A percentile compares a stretch with the other conserved stretches of the same genome.
These are phyloP conservation scores for Colletotrichum shisoi DNA, from an alignment of 2,329 filamentous ascomycete species.

Conservation along the genomic window DNA sequence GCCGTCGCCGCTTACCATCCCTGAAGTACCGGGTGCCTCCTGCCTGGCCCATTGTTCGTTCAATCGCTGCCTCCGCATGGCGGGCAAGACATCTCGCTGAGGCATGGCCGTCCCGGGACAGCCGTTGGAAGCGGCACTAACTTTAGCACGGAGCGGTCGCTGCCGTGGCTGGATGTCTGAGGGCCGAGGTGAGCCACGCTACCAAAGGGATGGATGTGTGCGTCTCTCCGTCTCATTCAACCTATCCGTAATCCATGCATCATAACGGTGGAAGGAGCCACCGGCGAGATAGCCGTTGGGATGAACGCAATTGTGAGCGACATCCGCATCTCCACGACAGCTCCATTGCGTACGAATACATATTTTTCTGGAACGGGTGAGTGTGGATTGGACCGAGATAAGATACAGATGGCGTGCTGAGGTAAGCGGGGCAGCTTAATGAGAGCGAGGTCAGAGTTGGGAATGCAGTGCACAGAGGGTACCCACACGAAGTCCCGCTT, in stretches of 20 bases:
- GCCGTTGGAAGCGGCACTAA: not conserved
- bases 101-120: slow-evolving; percentile 1
- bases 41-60: not conserved
- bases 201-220: not conserved
- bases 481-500: not conserved
- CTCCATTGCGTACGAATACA: slow-evolving; percentile 17
- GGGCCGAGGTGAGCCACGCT: not conserved
- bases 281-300: not conserved
- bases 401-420: slow-evolving; percentile 5
- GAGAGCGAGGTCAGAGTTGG: not conserved
- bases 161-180: slow-evolving; percentile 6
- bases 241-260: no score
- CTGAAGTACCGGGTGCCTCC: not conserved
- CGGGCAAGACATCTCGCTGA: not conserved
- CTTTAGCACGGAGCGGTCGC: not conserved
- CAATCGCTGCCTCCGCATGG: not conserved
- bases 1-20: not conserved
- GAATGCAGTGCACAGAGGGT: not conserved
- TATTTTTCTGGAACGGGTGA: slow-evolving; percentile 19
- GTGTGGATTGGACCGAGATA: not conserved
- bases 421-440: slow-evolving; percentile 8
- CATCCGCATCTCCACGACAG: slow-evolving; percentile 21
- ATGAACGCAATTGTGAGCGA: slow-evolving; percentile 26
- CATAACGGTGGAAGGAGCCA: not conserved
- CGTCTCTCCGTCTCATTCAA: not conserved